phyloP scores from a whole-genome alignment of 345 rosid genomes.

The Murraya paniculata region DNA sequence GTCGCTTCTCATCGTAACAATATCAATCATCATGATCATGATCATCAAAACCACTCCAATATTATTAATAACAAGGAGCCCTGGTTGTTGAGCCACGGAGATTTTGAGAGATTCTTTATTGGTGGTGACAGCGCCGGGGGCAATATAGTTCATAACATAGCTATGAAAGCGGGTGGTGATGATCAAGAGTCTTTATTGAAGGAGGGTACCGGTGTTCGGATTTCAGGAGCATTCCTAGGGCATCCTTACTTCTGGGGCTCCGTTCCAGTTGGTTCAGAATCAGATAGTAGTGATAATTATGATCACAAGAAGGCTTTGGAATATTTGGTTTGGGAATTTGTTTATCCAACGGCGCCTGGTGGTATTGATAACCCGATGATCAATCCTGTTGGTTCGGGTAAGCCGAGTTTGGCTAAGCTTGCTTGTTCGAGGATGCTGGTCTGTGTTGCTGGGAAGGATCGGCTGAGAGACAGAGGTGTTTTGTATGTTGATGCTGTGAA shows the following conservation, averaged over 20 bases:
- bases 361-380: constrained; percentile 26
- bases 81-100: constrained; percentile 19
- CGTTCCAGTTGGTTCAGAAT: constrained; percentile 22
- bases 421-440: constrained; percentile 28
- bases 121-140: constrained; percentile 36
- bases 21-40: neutral
- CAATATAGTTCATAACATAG: constrained; percentile 24
- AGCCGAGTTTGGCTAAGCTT: constrained; percentile 27
- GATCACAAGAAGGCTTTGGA: neutral
- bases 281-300: neutral
- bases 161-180: constrained; percentile 12
- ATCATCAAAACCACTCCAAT: neutral
- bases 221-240: constrained; percentile 18
- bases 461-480: constrained; percentile 24
- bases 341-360: constrained; percentile 20
- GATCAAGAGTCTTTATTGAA: constrained; percentile 5
- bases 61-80: neutral
- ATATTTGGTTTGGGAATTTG: neutral
- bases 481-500: constrained; percentile 21
- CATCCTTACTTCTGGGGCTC: constrained; percentile 42
- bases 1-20: constrained; percentile 20
- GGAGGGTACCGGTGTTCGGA: constrained; percentile 11
- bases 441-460: constrained; percentile 34
- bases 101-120: constrained; percentile 19
- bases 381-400: constrained; percentile 23